Conservation (phyloP, 148 eudicot genomes). For the Heliosperma pusillum region DNA sequence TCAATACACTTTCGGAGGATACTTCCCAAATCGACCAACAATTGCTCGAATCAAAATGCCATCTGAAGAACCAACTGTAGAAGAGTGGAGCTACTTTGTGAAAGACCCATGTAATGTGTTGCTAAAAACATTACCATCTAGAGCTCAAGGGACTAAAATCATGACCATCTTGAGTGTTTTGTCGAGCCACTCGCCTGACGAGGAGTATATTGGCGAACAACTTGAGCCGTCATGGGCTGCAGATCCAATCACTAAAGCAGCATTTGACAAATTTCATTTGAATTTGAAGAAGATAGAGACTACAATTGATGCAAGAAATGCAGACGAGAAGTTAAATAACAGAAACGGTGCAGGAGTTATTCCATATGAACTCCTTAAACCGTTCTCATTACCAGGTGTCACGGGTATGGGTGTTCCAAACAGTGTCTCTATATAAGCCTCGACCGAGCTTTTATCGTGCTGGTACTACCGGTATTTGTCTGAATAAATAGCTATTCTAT, state of each 20-base stretch:
- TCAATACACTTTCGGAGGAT: conserved; percentile 61
- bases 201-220: conserved; percentile 61
- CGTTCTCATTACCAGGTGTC: conserved; percentile 31
- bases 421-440: neutral
- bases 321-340: conserved; percentile 36
- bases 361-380: conserved; percentile 65
- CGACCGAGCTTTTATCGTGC: too few species aligned
- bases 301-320: conserved; percentile 54
- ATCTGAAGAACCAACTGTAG: conserved; percentile 42
- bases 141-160: conserved; percentile 52
- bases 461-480: too few species aligned
- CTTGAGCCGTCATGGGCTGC: conserved; percentile 50
- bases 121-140: conserved; percentile 51
- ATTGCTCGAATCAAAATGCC: conserved; percentile 60
- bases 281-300: conserved; percentile 48
- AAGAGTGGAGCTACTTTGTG: neutral
- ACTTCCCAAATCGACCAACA: conserved; percentile 65
- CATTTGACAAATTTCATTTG: conserved; percentile 11
- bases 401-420: conserved; percentile 61
- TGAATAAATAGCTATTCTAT: too few species aligned
- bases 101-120: conserved; percentile 11
- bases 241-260: conserved; percentile 34
- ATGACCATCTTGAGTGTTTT: conserved; percentile 57
- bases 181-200: conserved; percentile 62
- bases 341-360: conserved; percentile 64